phyloP scores from a whole-genome alignment of 2,329 filamentous ascomycete species.

The Lecanicillium sp. region DNA sequence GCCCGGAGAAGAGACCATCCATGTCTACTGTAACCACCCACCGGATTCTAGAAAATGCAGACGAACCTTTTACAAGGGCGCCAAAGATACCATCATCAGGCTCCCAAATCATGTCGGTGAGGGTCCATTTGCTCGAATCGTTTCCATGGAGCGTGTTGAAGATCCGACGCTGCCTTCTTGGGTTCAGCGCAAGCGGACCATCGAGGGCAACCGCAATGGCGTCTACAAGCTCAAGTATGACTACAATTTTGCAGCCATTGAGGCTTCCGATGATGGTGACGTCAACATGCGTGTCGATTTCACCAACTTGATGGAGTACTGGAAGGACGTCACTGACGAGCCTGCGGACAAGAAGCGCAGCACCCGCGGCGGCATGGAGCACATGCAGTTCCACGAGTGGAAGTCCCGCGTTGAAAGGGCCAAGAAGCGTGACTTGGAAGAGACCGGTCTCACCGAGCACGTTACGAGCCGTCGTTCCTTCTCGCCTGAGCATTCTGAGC shows the following conservation, averaged over 20 bases:
- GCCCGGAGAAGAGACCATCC: slow-evolving; percentile 21
- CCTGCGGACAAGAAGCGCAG: not conserved
- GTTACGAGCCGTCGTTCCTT: not conserved
- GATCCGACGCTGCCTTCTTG: slow-evolving; percentile 12
- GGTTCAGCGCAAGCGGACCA: not conserved
- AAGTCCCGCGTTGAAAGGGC: not conserved
- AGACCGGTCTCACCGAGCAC: not conserved
- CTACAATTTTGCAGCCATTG: slow-evolving; percentile 25
- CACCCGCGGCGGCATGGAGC: not conserved
- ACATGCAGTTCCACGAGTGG: not conserved
- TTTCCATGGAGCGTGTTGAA: slow-evolving; percentile 17
- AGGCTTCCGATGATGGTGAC: slow-evolving; percentile 18
- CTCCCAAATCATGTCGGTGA: slow-evolving; percentile 22
- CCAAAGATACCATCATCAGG: slow-evolving; percentile 21
- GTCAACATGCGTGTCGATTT: slow-evolving; percentile 29
- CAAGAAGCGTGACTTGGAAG: slow-evolving; percentile 1
- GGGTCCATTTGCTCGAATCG: slow-evolving; percentile 22
- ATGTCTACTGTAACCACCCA: slow-evolving; percentile 25
- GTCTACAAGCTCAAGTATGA: slow-evolving; percentile 27
- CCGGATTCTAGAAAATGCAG: slow-evolving; percentile 17
- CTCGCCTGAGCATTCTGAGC: not conserved
- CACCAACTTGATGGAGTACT: slow-evolving; percentile 28
- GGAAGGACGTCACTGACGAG: slow-evolving; percentile 21
- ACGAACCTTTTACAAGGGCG: slow-evolving; percentile 17
- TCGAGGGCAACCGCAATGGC: slow-evolving; percentile 3